Conservation (phyloP, 305 asterid species). For the Fraxinus floribunda region DNA sequence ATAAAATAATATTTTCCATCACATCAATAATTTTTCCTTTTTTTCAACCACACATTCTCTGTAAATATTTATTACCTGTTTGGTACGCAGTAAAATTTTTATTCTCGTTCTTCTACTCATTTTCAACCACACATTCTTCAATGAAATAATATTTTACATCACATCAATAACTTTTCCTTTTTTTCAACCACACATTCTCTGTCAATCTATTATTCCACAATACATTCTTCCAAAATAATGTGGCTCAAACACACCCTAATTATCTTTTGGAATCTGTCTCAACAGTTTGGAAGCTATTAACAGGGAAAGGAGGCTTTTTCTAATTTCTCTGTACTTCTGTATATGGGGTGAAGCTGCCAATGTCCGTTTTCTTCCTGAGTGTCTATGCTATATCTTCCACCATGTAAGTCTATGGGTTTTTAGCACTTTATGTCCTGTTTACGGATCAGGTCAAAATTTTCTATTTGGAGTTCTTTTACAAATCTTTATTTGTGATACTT, state of each 20-base stretch:
- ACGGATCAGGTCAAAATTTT: constrained; percentile 6
- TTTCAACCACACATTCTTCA: no score
- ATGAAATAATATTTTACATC: no score
- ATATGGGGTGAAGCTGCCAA: constrained; percentile 99
- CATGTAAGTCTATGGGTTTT: constrained; percentile 54
- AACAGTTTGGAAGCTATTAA: constrained; percentile 88
- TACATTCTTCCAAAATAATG: no score
- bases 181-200: no score
- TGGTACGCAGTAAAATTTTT: no score
- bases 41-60: no score
- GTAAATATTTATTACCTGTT: no score
- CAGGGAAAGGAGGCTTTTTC: constrained; percentile 84
- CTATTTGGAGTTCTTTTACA: constrained; percentile 14
- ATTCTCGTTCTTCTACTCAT: no score
- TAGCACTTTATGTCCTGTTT: constrained; percentile 12
- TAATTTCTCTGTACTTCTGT: constrained; percentile 78
- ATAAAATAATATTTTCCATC: no score
- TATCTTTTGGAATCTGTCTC: constrained; percentile 20
- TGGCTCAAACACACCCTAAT: neutral
- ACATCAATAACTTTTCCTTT: no score
- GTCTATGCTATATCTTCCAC: constrained; percentile 95
- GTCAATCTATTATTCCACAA: no score
- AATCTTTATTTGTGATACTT: constrained; percentile 7
- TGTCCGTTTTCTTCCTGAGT: constrained; percentile 95
- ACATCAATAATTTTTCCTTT: no score